A percentile compares a stretch with the other conserved stretches of the same genome.
Conservation (phyloP, 257 asterid species). For the Asclepias syriaca region DNA sequence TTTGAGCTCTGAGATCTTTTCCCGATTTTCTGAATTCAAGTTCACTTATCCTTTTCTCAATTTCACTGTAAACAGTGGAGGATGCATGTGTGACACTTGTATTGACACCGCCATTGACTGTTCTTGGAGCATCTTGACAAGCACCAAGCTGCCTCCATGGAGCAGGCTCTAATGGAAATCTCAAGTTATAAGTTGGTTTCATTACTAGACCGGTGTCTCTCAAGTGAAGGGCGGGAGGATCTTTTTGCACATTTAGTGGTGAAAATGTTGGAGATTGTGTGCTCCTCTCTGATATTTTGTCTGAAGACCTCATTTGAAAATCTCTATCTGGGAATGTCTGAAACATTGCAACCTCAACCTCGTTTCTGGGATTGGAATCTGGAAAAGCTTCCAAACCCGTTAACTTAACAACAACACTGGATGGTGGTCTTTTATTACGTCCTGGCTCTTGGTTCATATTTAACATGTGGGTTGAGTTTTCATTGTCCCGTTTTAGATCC, state of each 20-base stretch:
- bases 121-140: constrained; percentile 36
- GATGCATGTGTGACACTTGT: constrained; percentile 32
- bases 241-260: constrained; percentile 32
- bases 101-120: constrained; percentile 32
- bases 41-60: constrained; percentile 73
- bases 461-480: constrained; percentile 19
- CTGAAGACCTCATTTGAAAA: constrained; percentile 21
- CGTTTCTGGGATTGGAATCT: constrained; percentile 31
- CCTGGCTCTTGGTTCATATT: constrained; percentile 38
- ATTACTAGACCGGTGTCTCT: constrained; percentile 25
- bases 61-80: constrained; percentile 71
- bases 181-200: constrained; percentile 36
- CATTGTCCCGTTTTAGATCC: constrained; percentile 33
- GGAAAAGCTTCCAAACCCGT: constrained; percentile 87
- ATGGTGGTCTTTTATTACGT: constrained; percentile 46
- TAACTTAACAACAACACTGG: constrained; percentile 74
- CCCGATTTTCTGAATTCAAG: constrained; percentile 77
- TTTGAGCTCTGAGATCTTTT: constrained; percentile 87
- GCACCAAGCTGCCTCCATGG: constrained; percentile 69
- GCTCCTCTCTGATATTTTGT: constrained; percentile 24
- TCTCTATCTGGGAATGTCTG: constrained; percentile 30
- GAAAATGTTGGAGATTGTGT: constrained; percentile 34
- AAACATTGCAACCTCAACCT: constrained; percentile 27
- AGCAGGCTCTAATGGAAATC: constrained; percentile 80
- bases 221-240: constrained; percentile 31